Conservation (phyloP, 768 basidiomycete genomes). For the Boletellus sp. region DNA sequence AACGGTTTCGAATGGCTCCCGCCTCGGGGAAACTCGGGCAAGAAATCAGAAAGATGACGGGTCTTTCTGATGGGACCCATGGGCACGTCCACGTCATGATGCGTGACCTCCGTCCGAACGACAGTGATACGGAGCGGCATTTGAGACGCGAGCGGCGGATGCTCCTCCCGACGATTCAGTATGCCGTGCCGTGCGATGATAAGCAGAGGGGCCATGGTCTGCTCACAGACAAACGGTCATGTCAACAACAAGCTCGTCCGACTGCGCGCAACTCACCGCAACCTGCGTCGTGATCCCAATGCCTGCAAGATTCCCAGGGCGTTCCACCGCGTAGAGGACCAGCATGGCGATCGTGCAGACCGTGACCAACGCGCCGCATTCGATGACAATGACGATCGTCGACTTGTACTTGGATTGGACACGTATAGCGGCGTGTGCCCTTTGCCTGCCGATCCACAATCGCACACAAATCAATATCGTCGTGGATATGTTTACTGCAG, state of each 20-base stretch:
- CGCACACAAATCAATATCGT: slow-evolving; percentile 16
- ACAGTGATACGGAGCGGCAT: slow-evolving; percentile 16
- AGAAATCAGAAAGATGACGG: neutral
- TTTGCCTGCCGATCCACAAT: slow-evolving; percentile 12
- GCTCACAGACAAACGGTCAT: neutral
- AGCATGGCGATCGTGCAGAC: slow-evolving; percentile 12
- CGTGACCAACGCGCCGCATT: slow-evolving; percentile 23
- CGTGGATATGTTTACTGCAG: slow-evolving; percentile 13
- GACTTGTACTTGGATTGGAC: slow-evolving; percentile 15
- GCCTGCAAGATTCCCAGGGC: slow-evolving; percentile 9
- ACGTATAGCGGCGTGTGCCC: neutral
- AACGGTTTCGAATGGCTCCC: too few relatives aligned
- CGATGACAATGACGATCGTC: slow-evolving; percentile 15
- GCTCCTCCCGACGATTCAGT: neutral
- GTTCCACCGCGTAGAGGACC: slow-evolving; percentile 4
- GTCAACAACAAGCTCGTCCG: neutral
- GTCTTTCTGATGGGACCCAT: neutral
- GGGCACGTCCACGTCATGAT: slow-evolving; percentile 2
- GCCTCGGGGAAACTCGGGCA: neutral
- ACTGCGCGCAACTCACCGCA: slow-evolving; percentile 8
- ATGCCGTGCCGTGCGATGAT: slow-evolving; percentile 19
- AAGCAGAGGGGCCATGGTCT: slow-evolving; percentile 16
- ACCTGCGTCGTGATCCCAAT: slow-evolving; percentile 20
- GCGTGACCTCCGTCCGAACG: slow-evolving; percentile 8
- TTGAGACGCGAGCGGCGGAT: neutral